Percentiles rank a stretch among this genome's conserved stretches.
Conservation (phyloP, 108 stramenopile species). For the Nitzschia putrida region DNA sequence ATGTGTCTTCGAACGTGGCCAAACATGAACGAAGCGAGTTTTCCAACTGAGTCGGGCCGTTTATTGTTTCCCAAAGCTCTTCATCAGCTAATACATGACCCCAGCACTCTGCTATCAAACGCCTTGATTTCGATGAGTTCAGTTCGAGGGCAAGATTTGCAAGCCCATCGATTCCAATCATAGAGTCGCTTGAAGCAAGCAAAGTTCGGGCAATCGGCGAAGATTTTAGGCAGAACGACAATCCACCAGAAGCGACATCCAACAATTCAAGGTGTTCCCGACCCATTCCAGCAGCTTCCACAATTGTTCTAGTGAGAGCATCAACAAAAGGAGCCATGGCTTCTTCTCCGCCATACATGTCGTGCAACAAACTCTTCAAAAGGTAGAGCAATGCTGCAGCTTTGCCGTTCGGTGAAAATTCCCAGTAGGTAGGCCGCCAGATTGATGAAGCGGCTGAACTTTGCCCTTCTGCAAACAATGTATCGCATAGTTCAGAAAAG, state of each 20-base stretch:
- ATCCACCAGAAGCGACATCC: constrained; percentile 62
- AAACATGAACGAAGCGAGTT: constrained; percentile 18
- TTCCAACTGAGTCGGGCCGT: constrained; percentile 24
- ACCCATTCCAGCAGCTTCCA: constrained; percentile 23
- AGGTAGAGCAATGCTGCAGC: constrained; percentile 64
- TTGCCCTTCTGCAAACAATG: constrained; percentile 37
- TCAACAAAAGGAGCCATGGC: constrained; percentile 43
- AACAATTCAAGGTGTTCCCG: constrained; percentile 42
- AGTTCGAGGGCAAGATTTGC: constrained; percentile 31
- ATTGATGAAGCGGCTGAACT: background rate
- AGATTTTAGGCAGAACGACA: constrained; percentile 44
- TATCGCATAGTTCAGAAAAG: constrained; percentile 48
- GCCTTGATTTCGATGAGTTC: constrained; percentile 67
- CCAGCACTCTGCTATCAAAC: constrained; percentile 55
- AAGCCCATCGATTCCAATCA: constrained; percentile 37
- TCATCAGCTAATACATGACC: constrained; percentile 40
- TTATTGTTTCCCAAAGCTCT: constrained; percentile 25
- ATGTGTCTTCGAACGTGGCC: constrained; percentile 1
- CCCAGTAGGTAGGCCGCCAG: constrained; percentile 46
- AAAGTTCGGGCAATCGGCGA: constrained; percentile 52
- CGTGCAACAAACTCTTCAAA: constrained; percentile 61
- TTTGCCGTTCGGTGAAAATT: constrained; percentile 61
- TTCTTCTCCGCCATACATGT: constrained; percentile 67
- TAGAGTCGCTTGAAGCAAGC: constrained; percentile 18
- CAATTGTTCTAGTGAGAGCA: constrained; percentile 48